Evolutionary conservation across 805 yeast species (phyloP), one percentile per base, ranked within the genome.

Genomic region (Danielozyma ontarioensis): DNA sequence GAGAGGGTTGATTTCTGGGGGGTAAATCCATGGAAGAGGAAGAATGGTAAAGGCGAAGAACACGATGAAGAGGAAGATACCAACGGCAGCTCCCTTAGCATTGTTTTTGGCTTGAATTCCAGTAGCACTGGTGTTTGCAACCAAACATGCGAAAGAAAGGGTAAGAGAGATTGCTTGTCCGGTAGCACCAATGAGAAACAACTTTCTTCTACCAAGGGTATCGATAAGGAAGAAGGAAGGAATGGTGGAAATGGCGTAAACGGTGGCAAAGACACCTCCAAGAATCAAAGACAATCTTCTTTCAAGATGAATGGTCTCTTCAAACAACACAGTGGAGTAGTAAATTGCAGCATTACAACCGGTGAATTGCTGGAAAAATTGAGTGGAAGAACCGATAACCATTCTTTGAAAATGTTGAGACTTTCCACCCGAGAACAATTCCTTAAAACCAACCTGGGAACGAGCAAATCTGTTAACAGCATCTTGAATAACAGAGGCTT

Each of bases 261-360:
- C 42, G 39, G 60, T 59, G 23, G 83, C 65, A 44, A 76, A 76
- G 25, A 76, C 76, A 64, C 83, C 83, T 51, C 83, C 83, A 47
- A 80, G 63, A 44, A 78, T 64, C 54, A 76, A 65, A 17, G 83
- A 61, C 47, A 76, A 58, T 53, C 74, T 68, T 55, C 75, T 64
- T 18, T 59, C 60, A 40, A 70, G 58, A 37, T 69, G 70, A 47
- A 78, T 70, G 24, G 74, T 67, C 27, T 64, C 58, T 53, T 73
- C 69, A 44, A 75, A 74, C 43, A 76, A 55, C 31, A 74, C 76
- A 18, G 81, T 70, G 21, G 81, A 70, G 49, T 80, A 80, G 62
- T 78, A 80, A 42, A 78, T 77, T 42, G 80, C 78, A 31, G 83
- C 82, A 45, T 80, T 80, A 60, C 83, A 76, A 47, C 86, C 86